A percentile compares a stretch with the other conserved stretches of the same genome.
Conservation (phyloP, 164 flowering plant species). For the Macadamia tetraphylla region DNA sequence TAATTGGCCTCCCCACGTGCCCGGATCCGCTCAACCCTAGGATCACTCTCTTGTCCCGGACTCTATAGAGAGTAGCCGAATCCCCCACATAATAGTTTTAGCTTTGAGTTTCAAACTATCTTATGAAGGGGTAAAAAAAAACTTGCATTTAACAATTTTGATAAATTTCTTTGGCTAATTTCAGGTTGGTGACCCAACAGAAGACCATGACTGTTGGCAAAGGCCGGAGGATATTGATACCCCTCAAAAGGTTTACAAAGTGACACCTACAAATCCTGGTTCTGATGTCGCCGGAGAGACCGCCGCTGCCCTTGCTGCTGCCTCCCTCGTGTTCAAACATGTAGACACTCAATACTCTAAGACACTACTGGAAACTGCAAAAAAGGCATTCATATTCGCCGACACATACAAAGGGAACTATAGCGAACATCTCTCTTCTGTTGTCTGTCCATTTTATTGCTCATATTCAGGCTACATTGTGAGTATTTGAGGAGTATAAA, state of each 20-base stretch:
- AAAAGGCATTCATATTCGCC: constrained; percentile 22
- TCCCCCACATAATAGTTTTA: no score
- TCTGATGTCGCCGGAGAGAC: constrained; percentile 39
- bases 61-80: no score
- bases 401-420: constrained; percentile 21
- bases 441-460: constrained; percentile 29
- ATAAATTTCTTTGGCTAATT: no score
- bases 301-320: constrained; percentile 41
- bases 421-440: constrained; percentile 15
- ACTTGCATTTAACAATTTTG: no score
- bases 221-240: constrained; percentile 38
- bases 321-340: constrained; percentile 25
- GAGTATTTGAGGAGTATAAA: not conserved
- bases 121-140: no score
- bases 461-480: constrained; percentile 23
- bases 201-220: constrained; percentile 37
- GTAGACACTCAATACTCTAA: constrained; percentile 15
- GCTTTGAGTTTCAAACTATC: no score
- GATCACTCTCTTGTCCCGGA: no score
- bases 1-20: no score
- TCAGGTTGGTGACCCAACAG: constrained; percentile 27
- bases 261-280: constrained; percentile 25
- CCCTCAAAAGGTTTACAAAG: constrained; percentile 15
- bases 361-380: constrained; percentile 10
- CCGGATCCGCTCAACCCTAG: no score